These are phyloP conservation scores for Fomitopsis pinicola DNA, from an alignment of 1,284 basidiomycete genomes.

Conservation along the genomic window DNA sequence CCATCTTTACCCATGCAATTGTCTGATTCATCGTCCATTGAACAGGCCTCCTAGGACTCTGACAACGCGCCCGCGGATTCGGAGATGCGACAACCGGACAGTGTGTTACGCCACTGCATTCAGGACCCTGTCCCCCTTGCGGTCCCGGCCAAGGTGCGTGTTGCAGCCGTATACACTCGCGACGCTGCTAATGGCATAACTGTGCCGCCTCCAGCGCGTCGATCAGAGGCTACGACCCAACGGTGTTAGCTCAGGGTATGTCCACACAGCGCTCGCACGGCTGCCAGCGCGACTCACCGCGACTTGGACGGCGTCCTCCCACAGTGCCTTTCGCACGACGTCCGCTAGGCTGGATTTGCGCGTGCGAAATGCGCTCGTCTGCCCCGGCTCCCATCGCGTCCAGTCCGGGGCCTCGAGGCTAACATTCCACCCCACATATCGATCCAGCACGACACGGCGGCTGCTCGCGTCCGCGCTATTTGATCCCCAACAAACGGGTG, in stretches of 20 bases:
- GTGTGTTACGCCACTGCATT: not conserved
- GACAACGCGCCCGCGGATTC: not conserved
- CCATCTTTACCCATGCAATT: not conserved
- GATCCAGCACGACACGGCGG: conserved; percentile 11
- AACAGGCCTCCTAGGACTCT: not conserved
- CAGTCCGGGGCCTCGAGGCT: conserved; percentile 16
- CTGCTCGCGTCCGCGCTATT: conserved; percentile 1
- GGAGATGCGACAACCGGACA: not conserved
- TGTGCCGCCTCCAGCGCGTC: conserved; percentile 7
- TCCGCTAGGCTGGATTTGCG: conserved; percentile 9
- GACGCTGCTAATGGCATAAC: not conserved
- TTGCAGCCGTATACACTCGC: not conserved
- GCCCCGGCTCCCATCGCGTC: conserved; percentile 8
- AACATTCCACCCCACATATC: conserved; percentile 11
- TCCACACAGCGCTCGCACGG: not conserved
- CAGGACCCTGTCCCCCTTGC: not conserved
- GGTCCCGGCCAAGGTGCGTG: not conserved
- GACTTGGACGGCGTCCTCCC: not conserved
- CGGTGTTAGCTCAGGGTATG: not conserved
- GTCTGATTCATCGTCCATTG: not conserved
- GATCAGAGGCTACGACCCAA: conserved; percentile 5
- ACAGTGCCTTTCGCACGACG: conserved; percentile 4
- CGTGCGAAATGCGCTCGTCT: conserved; percentile 12
- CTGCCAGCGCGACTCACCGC: conserved; percentile 7
- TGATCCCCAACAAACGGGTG: not conserved